Conservation (phyloP, 352 stramenopile genomes). For the Phytophthora niederhauseri region DNA sequence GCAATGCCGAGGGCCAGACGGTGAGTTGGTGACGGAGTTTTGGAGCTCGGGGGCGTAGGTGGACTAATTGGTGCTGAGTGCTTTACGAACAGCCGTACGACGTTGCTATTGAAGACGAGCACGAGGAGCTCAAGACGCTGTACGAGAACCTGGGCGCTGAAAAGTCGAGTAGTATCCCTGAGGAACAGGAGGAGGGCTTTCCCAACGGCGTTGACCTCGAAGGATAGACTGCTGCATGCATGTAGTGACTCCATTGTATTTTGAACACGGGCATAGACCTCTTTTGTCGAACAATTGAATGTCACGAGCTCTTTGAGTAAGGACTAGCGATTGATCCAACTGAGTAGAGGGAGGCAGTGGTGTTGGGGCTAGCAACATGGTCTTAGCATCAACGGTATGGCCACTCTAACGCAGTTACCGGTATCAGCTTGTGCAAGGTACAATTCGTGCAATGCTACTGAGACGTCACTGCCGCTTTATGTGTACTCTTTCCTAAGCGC, state of each 20-base stretch:
- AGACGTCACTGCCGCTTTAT: background rate
- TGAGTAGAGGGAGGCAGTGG: background rate
- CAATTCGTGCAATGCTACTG: background rate
- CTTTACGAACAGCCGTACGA: conserved; percentile 52
- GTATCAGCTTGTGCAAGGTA: background rate
- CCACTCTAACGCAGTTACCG: background rate
- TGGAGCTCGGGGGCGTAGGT: background rate
- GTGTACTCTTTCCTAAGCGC: background rate
- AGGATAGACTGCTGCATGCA: conserved; percentile 17
- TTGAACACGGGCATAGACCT: background rate
- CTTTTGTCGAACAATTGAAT: background rate
- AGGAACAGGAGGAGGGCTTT: conserved; percentile 38
- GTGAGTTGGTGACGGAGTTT: conserved; percentile 19
- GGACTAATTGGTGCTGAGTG: background rate
- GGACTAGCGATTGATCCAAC: background rate
- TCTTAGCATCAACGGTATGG: background rate
- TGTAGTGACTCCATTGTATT: conserved; percentile 4
- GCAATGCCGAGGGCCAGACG: conserved; percentile 63
- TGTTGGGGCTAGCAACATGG: background rate
- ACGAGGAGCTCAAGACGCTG: conserved; percentile 53
- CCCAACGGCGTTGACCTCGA: conserved; percentile 30
- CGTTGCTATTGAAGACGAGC: conserved; percentile 66
- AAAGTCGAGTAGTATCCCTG: conserved; percentile 45
- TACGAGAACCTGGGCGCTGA: conserved; percentile 58
- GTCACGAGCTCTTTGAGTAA: too few relatives aligned